These are phyloP conservation scores for Pistacia integerrima DNA, from an alignment of 345 rosid species.

Conservation along the genomic window DNA sequence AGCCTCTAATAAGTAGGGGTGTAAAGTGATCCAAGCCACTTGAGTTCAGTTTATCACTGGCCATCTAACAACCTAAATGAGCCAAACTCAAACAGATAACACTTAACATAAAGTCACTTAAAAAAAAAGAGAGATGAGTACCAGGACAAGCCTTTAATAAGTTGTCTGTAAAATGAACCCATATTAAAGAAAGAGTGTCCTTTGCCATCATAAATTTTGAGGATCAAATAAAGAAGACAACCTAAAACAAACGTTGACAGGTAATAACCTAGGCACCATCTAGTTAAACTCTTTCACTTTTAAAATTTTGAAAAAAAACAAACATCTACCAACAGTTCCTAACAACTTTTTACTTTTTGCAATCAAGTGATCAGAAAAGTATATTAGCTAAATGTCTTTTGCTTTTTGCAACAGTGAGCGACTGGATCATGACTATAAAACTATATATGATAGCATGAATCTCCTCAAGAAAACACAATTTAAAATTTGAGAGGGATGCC, in stretches of 20 bases:
- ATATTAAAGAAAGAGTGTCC: background rate
- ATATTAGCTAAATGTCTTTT: background rate
- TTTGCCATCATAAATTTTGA: background rate
- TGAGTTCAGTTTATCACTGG: background rate
- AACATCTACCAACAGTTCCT: background rate
- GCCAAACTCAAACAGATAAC: background rate
- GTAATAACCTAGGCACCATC: background rate
- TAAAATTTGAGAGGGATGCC: background rate
- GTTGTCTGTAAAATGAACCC: background rate
- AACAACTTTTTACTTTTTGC: background rate
- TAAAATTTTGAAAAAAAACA: background rate
- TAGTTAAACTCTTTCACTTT: background rate
- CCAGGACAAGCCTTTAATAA: background rate
- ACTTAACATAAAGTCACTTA: too few species aligned
- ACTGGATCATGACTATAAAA: background rate
- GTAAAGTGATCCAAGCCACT: slow-evolving; percentile 1
- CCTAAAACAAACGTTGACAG: background rate
- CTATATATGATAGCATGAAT: background rate
- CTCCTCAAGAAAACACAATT: background rate
- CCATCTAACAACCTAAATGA: background rate
- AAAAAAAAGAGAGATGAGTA: too few species aligned
- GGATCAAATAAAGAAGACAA: background rate
- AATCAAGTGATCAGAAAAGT: background rate
- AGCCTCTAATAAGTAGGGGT: background rate
- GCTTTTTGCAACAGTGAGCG: background rate